Conservation (phyloP, 2,329 filamentous ascomycete genomes). For the Leptographium galeiforme region DNA sequence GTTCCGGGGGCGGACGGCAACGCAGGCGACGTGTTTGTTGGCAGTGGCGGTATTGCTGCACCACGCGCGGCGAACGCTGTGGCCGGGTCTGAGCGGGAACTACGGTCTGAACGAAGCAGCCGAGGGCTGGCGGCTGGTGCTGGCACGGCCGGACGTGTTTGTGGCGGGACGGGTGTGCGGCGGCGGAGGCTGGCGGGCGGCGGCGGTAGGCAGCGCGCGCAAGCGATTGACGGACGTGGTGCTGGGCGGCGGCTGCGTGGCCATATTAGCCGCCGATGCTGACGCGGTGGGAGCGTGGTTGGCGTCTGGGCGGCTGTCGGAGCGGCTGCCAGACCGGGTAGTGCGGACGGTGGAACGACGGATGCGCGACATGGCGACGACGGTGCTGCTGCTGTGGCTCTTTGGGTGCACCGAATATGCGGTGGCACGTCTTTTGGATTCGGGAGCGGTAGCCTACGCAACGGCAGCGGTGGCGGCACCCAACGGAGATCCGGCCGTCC, state of each 20-base stretch:
- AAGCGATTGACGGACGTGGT: constrained; percentile 11
- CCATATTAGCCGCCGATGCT: constrained; percentile 1
- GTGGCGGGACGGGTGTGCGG: constrained; percentile 15
- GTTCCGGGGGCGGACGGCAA: constrained; percentile 15
- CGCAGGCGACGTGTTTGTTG: constrained; percentile 15
- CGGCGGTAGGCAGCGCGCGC: constrained; percentile 4
- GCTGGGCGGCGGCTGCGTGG: constrained; percentile 4
- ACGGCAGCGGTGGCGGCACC: constrained; percentile 7
- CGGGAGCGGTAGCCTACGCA: constrained; percentile 15
- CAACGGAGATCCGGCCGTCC: constrained; percentile 3
- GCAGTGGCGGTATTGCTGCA: constrained; percentile 23
- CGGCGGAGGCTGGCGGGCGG: constrained; percentile 5
- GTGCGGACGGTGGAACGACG: background rate
- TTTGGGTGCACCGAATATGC: constrained; percentile 18
- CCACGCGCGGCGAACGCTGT: constrained; percentile 23
- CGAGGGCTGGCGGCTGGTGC: constrained; percentile 22
- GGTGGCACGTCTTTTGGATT: constrained; percentile 16
- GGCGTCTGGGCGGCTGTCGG: background rate
- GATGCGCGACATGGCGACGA: constrained; percentile 1
- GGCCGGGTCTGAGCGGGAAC: constrained; percentile 16
- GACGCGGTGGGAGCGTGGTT: background rate
- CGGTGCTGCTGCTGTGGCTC: constrained; percentile 14
- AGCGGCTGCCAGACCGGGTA: background rate
- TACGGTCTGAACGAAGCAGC: constrained; percentile 19
- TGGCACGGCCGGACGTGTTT: constrained; percentile 21